Conservation (phyloP, 1,284 basidiomycete genomes). For the Coniferiporia sulphurascens region DNA sequence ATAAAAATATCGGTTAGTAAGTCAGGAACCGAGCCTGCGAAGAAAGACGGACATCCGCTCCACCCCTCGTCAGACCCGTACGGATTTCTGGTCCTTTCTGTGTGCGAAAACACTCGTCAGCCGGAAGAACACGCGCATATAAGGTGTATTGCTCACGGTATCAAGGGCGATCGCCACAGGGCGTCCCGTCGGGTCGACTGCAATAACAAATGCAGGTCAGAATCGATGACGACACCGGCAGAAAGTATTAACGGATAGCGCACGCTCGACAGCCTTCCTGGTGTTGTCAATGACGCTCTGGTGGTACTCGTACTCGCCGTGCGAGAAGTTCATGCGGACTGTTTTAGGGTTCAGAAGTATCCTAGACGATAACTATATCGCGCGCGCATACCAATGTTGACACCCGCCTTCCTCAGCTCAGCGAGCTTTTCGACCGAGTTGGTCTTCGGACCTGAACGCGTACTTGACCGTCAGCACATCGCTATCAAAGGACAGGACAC, state of each 20-base stretch:
- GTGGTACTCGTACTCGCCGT: slow-evolving; percentile 95
- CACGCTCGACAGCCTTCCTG: slow-evolving; percentile 75
- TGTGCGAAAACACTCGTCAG: not conserved
- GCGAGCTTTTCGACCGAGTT: slow-evolving; percentile 84
- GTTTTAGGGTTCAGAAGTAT: not conserved
- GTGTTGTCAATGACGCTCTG: slow-evolving; percentile 98
- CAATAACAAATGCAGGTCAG: slow-evolving; percentile 5
- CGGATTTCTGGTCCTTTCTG: slow-evolving; percentile 99
- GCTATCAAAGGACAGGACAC: slow-evolving; percentile 8
- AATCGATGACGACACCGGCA: not conserved
- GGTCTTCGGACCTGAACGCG: slow-evolving; percentile 74
- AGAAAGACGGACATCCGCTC: slow-evolving; percentile 67
- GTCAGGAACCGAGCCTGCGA: not conserved
- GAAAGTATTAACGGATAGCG: slow-evolving; percentile 22
- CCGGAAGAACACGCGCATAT: not conserved
- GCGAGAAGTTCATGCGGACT: slow-evolving; percentile 99
- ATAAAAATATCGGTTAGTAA: not conserved
- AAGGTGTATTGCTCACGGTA: slow-evolving; percentile 54
- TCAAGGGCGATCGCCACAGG: slow-evolving; percentile 98
- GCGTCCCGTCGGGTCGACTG: slow-evolving; percentile 68
- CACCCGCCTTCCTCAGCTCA: slow-evolving; percentile 80
- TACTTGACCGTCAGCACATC: slow-evolving; percentile 7
- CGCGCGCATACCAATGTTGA: slow-evolving; percentile 82
- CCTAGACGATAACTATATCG: slow-evolving; percentile 4
- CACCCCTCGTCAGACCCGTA: slow-evolving; percentile 89